Percentiles rank a stretch among this genome's conserved stretches.
Conservation (phyloP, 164 flowering plant species). For the Brasenia schreberi region DNA sequence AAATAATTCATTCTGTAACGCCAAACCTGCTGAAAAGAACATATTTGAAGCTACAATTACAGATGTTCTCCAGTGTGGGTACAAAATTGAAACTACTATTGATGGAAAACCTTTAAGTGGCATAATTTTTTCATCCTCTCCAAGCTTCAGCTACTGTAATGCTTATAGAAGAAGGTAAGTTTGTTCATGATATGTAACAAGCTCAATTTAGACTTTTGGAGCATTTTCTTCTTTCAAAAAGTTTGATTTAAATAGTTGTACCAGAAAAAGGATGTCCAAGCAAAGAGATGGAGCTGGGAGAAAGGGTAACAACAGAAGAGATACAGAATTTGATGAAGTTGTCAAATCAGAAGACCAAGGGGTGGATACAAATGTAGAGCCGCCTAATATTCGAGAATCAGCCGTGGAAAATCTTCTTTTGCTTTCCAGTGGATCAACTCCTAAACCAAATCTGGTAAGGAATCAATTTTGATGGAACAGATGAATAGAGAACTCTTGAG, state of each 20-base stretch:
- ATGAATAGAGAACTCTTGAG: too few species aligned
- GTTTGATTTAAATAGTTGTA: not conserved
- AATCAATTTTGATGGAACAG: too few species aligned
- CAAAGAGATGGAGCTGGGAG: not conserved
- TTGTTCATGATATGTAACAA: not conserved
- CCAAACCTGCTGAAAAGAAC: slow-evolving; percentile 30
- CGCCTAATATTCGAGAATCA: slow-evolving; percentile 14
- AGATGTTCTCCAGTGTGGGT: slow-evolving; percentile 47
- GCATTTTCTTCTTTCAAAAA: not conserved
- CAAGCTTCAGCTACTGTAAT: slow-evolving; percentile 15
- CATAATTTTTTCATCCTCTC: slow-evolving; percentile 53
- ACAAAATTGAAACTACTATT: slow-evolving; percentile 71
- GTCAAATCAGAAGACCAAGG: not conserved
- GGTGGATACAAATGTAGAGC: not conserved
- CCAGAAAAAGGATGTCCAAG: slow-evolving; percentile 10
- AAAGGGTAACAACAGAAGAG: slow-evolving; percentile 9
- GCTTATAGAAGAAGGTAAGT: slow-evolving; percentile 39
- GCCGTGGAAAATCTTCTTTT: slow-evolving; percentile 22
- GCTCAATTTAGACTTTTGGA: not conserved
- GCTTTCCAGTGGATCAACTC: slow-evolving; percentile 14
- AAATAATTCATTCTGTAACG: slow-evolving; percentile 19
- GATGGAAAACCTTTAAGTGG: slow-evolving; percentile 95
- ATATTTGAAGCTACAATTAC: slow-evolving; percentile 80
- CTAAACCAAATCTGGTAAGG: slow-evolving; percentile 1
- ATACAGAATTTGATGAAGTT: not conserved